These are phyloP conservation scores for Clavispora vitiphila DNA, from an alignment of 805 yeast species.

Conservation along the genomic window DNA sequence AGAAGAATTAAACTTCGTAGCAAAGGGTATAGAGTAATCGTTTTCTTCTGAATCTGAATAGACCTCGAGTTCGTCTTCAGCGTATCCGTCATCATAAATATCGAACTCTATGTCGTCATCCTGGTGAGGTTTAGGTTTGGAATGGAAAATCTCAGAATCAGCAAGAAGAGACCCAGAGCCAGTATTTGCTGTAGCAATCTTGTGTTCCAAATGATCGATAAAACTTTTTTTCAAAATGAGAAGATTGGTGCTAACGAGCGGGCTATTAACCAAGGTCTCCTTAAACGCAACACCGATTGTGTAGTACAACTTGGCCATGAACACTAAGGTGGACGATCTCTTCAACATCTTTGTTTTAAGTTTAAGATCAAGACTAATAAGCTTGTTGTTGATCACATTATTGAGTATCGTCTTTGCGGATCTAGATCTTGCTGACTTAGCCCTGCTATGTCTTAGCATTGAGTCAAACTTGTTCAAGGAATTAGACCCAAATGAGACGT, in stretches of 20 bases:
- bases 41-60: slow-evolving; percentile 8
- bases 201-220: slow-evolving; percentile 19
- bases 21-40: not conserved
- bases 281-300: slow-evolving; percentile 23
- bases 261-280: slow-evolving; percentile 12
- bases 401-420: slow-evolving; percentile 23
- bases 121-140: not conserved
- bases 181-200: slow-evolving; percentile 18
- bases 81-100: slow-evolving; percentile 14
- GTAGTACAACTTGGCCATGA: slow-evolving; percentile 31
- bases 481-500: slow-evolving; percentile 22
- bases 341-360: slow-evolving; percentile 11
- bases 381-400: slow-evolving; percentile 24
- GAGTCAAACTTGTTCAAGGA: slow-evolving; percentile 19
- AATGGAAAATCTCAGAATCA: not conserved
- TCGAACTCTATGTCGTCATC: slow-evolving; percentile 8
- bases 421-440: slow-evolving; percentile 14
- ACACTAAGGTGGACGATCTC: slow-evolving; percentile 24
- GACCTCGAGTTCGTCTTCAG: slow-evolving; percentile 9
- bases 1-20: slow-evolving; percentile 4
- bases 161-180: not conserved
- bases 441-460: slow-evolving; percentile 12
- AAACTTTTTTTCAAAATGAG: slow-evolving; percentile 20
- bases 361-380: slow-evolving; percentile 27
- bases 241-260: slow-evolving; percentile 13